Evolutionary conservation across 2,329 filamentous ascomycete species (phyloP), one percentile per base, ranked within the genome.

Genomic region (Xylaria sp.): DNA sequence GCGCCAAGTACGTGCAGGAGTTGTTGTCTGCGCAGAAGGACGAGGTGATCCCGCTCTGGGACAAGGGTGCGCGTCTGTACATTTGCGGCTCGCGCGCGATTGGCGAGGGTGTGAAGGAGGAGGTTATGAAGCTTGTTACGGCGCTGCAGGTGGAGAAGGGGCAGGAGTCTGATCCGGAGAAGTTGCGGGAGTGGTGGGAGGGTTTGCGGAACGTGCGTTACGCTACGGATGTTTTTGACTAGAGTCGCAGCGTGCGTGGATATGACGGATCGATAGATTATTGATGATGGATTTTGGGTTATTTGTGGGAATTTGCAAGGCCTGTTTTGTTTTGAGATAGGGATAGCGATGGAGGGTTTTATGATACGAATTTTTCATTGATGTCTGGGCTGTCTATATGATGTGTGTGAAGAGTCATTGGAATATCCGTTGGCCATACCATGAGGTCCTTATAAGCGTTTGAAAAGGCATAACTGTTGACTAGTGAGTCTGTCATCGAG

Each of bases 141-240:
- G 66, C 71, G 50, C 58, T 67, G 35, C 54, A 64, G 6, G 68
- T 68, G 34, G 65, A 69, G 0, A 68, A 61, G 9, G 70, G 69
- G 6, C 70, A 73, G 50, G 62, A 74, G 50, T 9, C 44, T 1
- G 72, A 67, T 1, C 72, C 77, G 35, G 76, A 79, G 58, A 72
- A 74, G 58, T 75, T 76, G 0, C 68, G 71, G 57, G 72, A 71
- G 59, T 82, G 78, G 79, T 81, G 82, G 66, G 78, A 82, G 39
- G 74, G 72, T 35, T 66, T 79, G 55, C 70, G 78, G 60, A 84
- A 85, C 58, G 79, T 81, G 71, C 73, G 84, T 30, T 86, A 82
- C 65, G 80, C 81, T 13, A 82, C 79, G 2, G 84, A 87, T 73
- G 83, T 87, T 11, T 87, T 86, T 75, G 80, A 83, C 63, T 83